Conservation (phyloP, 202 grass and related monocot genomes). For the Miscanthus sacchariflorus region DNA sequence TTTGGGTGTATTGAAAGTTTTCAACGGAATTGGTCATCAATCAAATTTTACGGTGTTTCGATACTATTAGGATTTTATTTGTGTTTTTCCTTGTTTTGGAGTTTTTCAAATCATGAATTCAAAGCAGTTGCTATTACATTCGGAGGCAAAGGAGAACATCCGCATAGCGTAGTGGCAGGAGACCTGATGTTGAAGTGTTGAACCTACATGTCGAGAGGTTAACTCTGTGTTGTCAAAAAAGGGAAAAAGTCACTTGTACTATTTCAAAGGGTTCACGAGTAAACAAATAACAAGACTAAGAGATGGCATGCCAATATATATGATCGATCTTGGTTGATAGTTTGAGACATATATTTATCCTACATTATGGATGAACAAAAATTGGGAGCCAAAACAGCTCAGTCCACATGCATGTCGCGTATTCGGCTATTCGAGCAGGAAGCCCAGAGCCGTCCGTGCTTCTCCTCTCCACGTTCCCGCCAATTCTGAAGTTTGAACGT, state of each 20-base stretch:
- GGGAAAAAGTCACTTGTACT: background rate
- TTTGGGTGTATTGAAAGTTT: background rate
- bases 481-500: slow-evolving; percentile 53
- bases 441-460: background rate
- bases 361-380: background rate
- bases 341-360: background rate
- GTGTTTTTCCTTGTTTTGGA: background rate
- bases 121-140: too few species aligned
- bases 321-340: background rate
- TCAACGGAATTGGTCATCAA: background rate
- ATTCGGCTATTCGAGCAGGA: slow-evolving; percentile 6
- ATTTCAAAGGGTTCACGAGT: background rate
- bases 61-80: background rate
- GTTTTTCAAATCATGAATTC: background rate
- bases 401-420: slow-evolving; percentile 43
- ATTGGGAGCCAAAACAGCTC: background rate
- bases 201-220: background rate
- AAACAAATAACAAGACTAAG: background rate
- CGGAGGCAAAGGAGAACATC: background rate
- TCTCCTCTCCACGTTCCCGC: slow-evolving; percentile 43
- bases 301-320: background rate
- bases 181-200: too few species aligned
- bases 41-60: background rate
- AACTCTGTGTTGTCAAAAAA: background rate
- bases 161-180: background rate